Percentiles rank a stretch among this genome's conserved stretches.
phyloP scores from a whole-genome alignment of 2,329 filamentous ascomycete genomes.

The Microcyclospora pomicola region DNA sequence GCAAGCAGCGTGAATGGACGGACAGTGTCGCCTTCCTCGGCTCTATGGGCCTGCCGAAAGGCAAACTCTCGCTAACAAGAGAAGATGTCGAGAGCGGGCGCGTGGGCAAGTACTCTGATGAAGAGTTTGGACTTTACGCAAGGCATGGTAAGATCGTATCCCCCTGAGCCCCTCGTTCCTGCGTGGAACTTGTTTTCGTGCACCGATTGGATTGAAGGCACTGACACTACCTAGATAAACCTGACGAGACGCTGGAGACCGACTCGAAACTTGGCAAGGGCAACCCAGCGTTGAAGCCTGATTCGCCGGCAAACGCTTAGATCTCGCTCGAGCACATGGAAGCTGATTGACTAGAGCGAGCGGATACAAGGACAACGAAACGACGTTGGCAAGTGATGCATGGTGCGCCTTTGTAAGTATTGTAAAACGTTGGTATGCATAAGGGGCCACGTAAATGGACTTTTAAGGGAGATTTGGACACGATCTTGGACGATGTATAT shows the following conservation, averaged over 20 bases:
- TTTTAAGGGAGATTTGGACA: no score
- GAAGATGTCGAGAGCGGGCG: slow-evolving; percentile 46
- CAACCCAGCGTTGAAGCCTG: slow-evolving; percentile 29
- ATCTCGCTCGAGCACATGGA: no score
- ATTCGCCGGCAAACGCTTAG: slow-evolving; percentile 38
- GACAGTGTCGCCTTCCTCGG: slow-evolving; percentile 47
- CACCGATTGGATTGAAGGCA: not conserved
- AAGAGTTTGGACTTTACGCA: slow-evolving; percentile 37
- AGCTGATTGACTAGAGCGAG: no score
- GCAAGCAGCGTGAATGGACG: slow-evolving; percentile 71
- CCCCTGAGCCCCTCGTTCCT: not conserved
- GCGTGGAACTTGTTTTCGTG: not conserved
- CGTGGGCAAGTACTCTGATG: slow-evolving; percentile 34
- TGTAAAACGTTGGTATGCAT: no score
- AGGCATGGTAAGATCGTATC: slow-evolving; percentile 31
- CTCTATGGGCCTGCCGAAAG: slow-evolving; percentile 48
- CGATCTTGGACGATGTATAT: no score
- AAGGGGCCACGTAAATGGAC: no score
- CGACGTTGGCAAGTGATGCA: no score
- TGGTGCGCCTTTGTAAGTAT: no score
- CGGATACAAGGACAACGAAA: no score
- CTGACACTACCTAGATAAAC: slow-evolving; percentile 30
- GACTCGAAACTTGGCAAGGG: slow-evolving; percentile 33
- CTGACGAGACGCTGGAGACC: slow-evolving; percentile 38
- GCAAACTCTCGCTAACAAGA: slow-evolving; percentile 40